Evolutionary conservation across 345 rosid genomes (phyloP), one percentile per base, ranked within the genome.

Genomic region (Moringa oleifera): DNA sequence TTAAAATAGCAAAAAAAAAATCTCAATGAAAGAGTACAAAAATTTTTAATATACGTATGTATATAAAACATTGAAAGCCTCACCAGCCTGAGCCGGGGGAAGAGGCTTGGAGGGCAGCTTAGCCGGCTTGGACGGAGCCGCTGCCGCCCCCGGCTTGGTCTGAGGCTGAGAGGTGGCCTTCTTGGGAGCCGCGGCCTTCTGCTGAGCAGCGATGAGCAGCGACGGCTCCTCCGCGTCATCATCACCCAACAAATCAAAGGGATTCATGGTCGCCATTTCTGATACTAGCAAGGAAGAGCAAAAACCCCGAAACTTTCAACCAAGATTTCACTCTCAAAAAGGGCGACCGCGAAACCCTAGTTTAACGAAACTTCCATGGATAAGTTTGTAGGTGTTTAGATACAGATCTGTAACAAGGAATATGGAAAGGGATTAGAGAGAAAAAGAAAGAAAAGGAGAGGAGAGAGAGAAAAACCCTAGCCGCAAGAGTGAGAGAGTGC

Each of bases 71-170:
- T n/a, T n/a, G n/a, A 25, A 71, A 61, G 8, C 59, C 74, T 72
- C 55, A 93, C 98, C 92, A 51, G 96, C 90, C 79, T 90, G 87
- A 57, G 90, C 59, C 62, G 97, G 91, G 70, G 95, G 88, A 15
- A 64, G 58, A 0, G 87, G 94, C 80, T 85, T 93, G 63, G 88
- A 55, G 5, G 93, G 93, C 24, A 87, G 70, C 84, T 85, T 85
- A 58, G 81, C 90, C 24, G 80, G 64, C 72, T 83, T 83, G 16
- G 71, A 57, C 59, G 71, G 81, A 64, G 66, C 64, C 4, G 76
- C 74, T 59, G 66, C 4, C 57, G 76, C 64, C 2, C 70, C 11
- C 21, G 20, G 57, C 53, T 66, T 66, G 50, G 69, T 64, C 58
- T 58, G 64, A 53, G 74, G 62, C 31, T 63, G 73, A 57, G 65